Conservation (phyloP, 306 rosid genomes). For the Leucaena leucocephala region DNA sequence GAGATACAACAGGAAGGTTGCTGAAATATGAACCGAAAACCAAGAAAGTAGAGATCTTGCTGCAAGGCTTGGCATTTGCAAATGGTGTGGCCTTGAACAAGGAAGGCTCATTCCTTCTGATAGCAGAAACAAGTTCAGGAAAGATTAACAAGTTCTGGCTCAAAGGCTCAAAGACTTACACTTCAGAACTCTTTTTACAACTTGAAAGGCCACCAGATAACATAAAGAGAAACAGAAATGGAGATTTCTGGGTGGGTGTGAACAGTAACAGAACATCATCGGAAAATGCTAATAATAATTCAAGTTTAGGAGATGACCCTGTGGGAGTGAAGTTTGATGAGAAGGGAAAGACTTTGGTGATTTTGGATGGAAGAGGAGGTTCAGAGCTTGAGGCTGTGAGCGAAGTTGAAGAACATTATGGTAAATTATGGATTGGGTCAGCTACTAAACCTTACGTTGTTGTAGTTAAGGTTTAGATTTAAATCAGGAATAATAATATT, state of each 20-base stretch:
- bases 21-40: not conserved
- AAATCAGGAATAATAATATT: not conserved
- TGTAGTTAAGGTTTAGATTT: not conserved
- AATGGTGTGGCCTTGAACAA: not conserved
- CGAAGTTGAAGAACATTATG: slow-evolving; percentile 34
- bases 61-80: slow-evolving; percentile 3
- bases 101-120: not conserved
- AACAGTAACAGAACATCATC: slow-evolving; percentile 32
- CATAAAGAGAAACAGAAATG: slow-evolving; percentile 29
- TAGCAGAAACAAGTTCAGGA: not conserved
- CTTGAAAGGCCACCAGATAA: not conserved
- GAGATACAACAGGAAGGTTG: not conserved
- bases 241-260: slow-evolving; percentile 63
- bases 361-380: slow-evolving; percentile 52
- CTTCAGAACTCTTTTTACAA: not conserved
- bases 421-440: slow-evolving; percentile 17
- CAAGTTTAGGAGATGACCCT: slow-evolving; percentile 32
- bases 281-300: not conserved
- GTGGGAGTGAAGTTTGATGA: slow-evolving; percentile 49
- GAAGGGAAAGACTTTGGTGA: slow-evolving; percentile 28
- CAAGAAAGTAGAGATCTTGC: not conserved
- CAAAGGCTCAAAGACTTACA: not conserved
- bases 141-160: not conserved
- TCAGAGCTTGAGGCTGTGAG: slow-evolving; percentile 42
- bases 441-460: not conserved